phyloP scores from a whole-genome alignment of 2,329 filamentous ascomycete genomes.

The Dendryphion nanum region DNA sequence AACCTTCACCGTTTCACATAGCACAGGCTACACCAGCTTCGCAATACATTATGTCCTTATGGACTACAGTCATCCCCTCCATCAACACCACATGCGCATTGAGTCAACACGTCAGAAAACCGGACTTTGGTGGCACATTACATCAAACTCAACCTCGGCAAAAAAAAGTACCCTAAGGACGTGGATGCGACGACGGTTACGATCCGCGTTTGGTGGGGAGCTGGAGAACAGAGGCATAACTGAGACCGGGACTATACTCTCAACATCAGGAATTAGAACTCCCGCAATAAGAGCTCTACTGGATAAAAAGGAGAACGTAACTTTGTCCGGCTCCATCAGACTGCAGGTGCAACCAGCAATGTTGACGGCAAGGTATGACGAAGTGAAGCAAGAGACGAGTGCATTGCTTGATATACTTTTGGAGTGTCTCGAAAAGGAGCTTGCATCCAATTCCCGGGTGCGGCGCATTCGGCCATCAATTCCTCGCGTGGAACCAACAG shows the following conservation, averaged over 20 bases:
- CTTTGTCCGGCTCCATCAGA: slow-evolving; percentile 25
- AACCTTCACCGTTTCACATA: slow-evolving; percentile 14
- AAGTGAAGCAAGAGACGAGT: slow-evolving; percentile 21
- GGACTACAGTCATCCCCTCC: slow-evolving; percentile 26
- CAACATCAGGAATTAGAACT: slow-evolving; percentile 7
- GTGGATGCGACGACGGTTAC: slow-evolving; percentile 30
- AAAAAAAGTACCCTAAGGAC: slow-evolving; percentile 32
- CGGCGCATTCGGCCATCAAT: too few species aligned
- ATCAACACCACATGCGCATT: slow-evolving; percentile 18
- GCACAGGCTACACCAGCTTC: slow-evolving; percentile 20
- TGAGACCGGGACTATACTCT: slow-evolving; percentile 16
- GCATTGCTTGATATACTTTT: slow-evolving; percentile 17
- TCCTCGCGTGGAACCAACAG: too few species aligned
- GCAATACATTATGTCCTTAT: slow-evolving; percentile 17
- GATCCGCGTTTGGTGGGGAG: slow-evolving; percentile 29
- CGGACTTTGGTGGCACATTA: slow-evolving; percentile 35
- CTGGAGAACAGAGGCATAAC: slow-evolving; percentile 26
- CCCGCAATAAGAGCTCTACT: background rate
- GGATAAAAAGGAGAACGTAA: slow-evolving; percentile 4
- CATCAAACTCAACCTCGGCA: slow-evolving; percentile 17
- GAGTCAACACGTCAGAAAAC: slow-evolving; percentile 16
- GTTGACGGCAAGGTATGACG: slow-evolving; percentile 26
- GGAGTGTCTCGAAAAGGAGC: too few species aligned
- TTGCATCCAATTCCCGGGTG: too few species aligned
- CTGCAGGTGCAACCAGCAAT: slow-evolving; percentile 20